Base-by-base conservation (phyloP, 176 grass and related monocot species). In the Eragrostis nindensis region DNA sequence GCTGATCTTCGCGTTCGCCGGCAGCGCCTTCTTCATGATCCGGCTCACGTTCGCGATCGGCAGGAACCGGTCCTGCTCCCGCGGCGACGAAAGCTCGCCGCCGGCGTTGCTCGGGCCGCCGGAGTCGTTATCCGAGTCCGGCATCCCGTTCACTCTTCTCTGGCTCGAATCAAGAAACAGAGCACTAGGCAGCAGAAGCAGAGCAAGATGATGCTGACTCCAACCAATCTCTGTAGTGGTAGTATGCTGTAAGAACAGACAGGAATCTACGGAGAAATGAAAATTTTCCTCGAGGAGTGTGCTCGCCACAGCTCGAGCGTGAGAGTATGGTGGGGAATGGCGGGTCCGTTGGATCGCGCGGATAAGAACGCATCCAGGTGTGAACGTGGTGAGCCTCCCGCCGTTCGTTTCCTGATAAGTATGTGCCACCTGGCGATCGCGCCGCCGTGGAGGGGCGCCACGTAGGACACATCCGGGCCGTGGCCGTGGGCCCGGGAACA, bases 11-110 rank as follows among this genome's bases (percentile, higher is more conserved):
- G 92, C 92, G 92, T 98, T 98, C 7, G 96, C 92, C 0, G 96
- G 96, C 13, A 98, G 92, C n/a, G 92, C 88, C 75, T 93, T 95
- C 85, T 98, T 98, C 96, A 98, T 98, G 89, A 98, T 98, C 43
- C 96, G 68, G 92, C 96, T 95, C 32, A 98, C 96, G 78, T 98
- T 98, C 3, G 96, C 96, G 81, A 98, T 98, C 18, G 92, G 96
- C 42, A 98, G 90, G 83, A 98, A 95, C 46, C 96, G 84, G 83
- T 98, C 96, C 82, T 95, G 92, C 92, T 95, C 92, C 71, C 86
- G 76, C n/a, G 76, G 83, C 24, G 86, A 94, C 7, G 70, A 90
- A 0, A 90, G 82, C 39, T 89, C 89, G 50, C 87, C 88, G 21
- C 89, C 86, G 1, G 85, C 63, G 77, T 82, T 71, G 75, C 90